phyloP scores from a whole-genome alignment of 192 early-diverging fungal genomes.

The Backusella circina region DNA sequence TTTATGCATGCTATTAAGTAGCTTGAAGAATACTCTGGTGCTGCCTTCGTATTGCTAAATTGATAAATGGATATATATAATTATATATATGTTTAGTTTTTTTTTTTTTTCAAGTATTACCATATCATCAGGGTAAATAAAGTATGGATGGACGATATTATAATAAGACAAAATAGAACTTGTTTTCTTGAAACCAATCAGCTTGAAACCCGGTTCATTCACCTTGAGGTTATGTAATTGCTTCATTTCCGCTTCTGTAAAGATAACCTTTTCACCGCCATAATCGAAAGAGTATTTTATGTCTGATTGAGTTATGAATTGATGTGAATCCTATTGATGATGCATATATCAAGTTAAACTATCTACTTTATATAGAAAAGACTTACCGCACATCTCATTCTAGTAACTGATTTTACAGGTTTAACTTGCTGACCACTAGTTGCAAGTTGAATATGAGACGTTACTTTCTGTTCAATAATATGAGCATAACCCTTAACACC shows the following conservation, averaged over 20 bases:
- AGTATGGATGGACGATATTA: conserved; percentile 62
- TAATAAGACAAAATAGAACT: conserved; percentile 45
- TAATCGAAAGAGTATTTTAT: conserved; percentile 67
- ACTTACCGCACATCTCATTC: conserved; percentile 61
- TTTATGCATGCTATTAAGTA: conserved; percentile 55
- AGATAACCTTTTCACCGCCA: conserved; percentile 67
- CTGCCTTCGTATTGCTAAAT: conserved; percentile 62
- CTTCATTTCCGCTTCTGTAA: conserved; percentile 66
- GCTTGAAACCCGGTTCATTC: conserved; percentile 38
- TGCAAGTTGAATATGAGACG: conserved; percentile 36
- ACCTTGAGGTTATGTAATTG: conserved; percentile 61
- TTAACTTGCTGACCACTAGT: conserved; percentile 49
- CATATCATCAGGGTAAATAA: conserved; percentile 76
- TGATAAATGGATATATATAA: neutral
- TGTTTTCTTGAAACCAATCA: conserved; percentile 72
- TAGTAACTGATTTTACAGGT: conserved; percentile 53
- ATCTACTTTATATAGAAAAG: neutral
- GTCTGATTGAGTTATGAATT: conserved; percentile 48
- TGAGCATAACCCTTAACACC: conserved; percentile 67
- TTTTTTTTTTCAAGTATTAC: conserved; percentile 31
- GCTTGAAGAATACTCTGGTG: conserved; percentile 60
- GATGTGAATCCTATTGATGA: conserved; percentile 43
- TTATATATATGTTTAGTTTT: neutral
- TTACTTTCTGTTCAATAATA: conserved; percentile 49
- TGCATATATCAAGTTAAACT: neutral